Percentiles rank a stretch among this genome's conserved stretches.
Conservation (phyloP, 805 yeast species). For the Candida awuae region DNA sequence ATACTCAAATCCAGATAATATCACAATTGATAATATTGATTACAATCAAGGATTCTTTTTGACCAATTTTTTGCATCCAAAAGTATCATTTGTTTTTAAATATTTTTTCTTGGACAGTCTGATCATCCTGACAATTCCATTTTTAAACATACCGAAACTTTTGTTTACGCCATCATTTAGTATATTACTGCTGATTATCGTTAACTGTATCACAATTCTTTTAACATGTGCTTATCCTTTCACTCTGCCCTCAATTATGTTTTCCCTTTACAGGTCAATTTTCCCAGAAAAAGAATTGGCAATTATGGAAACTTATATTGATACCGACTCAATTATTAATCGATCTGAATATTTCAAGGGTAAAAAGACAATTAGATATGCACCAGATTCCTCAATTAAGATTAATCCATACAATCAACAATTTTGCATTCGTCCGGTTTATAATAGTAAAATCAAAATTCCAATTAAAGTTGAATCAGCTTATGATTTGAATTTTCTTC, state of each 20-base stretch:
- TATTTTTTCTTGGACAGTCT: constrained; percentile 67
- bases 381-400: constrained; percentile 85
- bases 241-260: constrained; percentile 31
- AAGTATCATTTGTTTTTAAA: constrained; percentile 56
- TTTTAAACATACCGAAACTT: constrained; percentile 66
- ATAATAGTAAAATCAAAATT: constrained; percentile 33
- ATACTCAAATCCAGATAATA: constrained; percentile 24
- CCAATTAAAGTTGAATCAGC: constrained; percentile 82
- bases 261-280: constrained; percentile 15
- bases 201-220: constrained; percentile 46
- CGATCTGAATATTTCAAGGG: constrained; percentile 71
- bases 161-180: constrained; percentile 55
- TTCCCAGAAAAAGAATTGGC: constrained; percentile 28
- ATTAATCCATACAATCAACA: constrained; percentile 67
- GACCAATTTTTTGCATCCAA: constrained; percentile 35
- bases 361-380: constrained; percentile 70
- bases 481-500: constrained; percentile 57
- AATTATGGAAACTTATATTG: constrained; percentile 27
- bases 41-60: constrained; percentile 13
- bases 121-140: constrained; percentile 62
- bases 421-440: constrained; percentile 46
- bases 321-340: constrained; percentile 32
- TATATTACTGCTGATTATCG: constrained; percentile 35
- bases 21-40: neutral
- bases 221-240: constrained; percentile 44